A percentile compares a stretch with the other conserved stretches of the same genome.
These are phyloP conservation scores for Phlebopus sp. DNA, from an alignment of 1,284 basidiomycete genomes.

Conservation along the genomic window DNA sequence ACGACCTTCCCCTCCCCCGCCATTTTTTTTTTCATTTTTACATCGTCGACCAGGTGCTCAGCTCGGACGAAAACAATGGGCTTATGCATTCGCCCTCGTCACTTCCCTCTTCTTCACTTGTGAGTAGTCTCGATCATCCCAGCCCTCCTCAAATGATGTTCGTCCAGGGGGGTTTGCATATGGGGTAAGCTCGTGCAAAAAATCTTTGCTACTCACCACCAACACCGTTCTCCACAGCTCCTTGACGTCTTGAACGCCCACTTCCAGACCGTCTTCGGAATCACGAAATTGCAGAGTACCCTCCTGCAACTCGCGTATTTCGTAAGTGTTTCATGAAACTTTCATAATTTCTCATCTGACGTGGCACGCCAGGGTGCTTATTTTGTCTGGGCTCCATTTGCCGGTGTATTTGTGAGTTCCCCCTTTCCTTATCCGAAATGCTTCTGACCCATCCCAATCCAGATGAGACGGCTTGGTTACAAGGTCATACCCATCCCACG, in stretches of 20 bases:
- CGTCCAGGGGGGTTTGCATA: conserved; percentile 68
- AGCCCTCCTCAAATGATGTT: neutral
- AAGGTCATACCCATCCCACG: conserved; percentile 39
- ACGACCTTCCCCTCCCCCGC: conserved; percentile 10
- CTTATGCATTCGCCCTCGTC: conserved; percentile 66
- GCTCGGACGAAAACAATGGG: conserved; percentile 46
- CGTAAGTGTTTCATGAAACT: conserved; percentile 30
- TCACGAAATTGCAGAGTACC: conserved; percentile 77
- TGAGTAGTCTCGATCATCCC: conserved; percentile 30
- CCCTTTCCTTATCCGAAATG: neutral
- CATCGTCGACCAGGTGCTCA: conserved; percentile 39
- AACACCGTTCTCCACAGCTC: conserved; percentile 41
- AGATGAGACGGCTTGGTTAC: conserved; percentile 62
- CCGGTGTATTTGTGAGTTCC: conserved; percentile 49
- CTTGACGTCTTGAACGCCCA: conserved; percentile 85
- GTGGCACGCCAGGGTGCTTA: conserved; percentile 52
- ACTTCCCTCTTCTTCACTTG: conserved; percentile 82
- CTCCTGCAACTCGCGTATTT: conserved; percentile 87
- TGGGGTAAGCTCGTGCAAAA: conserved; percentile 43
- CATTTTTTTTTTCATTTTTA: neutral
- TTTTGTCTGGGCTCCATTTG: conserved; percentile 60
- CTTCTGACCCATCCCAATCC: conserved; percentile 12
- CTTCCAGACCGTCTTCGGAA: conserved; percentile 71
- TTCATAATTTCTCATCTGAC: neutral
- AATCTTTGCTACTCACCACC: neutral